A percentile compares a stretch with the other conserved stretches of the same genome.
Conservation (phyloP, 2,329 filamentous ascomycete species). For the Penicillium paneum region DNA sequence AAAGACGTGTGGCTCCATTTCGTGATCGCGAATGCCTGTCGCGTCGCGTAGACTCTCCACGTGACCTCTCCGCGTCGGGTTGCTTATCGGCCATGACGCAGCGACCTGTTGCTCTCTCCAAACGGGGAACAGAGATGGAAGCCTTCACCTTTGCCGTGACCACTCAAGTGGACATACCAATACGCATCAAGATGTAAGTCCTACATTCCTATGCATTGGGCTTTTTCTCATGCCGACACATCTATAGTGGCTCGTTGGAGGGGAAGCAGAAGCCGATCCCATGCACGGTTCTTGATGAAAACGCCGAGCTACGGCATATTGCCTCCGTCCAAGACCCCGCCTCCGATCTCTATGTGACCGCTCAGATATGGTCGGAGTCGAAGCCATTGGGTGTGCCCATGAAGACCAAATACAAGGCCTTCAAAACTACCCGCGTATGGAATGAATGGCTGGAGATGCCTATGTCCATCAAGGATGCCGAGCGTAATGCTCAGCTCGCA, state of each 20-base stretch:
- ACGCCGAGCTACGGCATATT: conserved; percentile 77
- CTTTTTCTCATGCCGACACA: conserved; percentile 4
- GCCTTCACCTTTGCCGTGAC: conserved; percentile 94
- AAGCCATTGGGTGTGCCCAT: conserved; percentile 90
- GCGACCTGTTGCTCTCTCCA: not conserved
- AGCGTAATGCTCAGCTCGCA: conserved; percentile 76
- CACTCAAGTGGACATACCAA: conserved; percentile 71
- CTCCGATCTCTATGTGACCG: conserved; percentile 90
- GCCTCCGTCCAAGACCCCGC: conserved; percentile 78
- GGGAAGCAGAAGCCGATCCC: conserved; percentile 72
- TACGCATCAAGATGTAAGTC: conserved; percentile 62
- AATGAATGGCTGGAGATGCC: conserved; percentile 95
- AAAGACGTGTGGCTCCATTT: not conserved
- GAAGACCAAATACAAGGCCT: conserved; percentile 89
- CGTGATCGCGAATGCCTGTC: not conserved
- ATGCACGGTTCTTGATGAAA: conserved; percentile 73
- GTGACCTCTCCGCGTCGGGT: conserved; percentile 9
- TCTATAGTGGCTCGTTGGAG: conserved; percentile 66
- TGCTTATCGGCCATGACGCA: conserved; percentile 12
- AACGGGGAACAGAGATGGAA: conserved; percentile 61
- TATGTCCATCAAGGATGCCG: conserved; percentile 76
- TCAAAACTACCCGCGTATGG: conserved; percentile 72
- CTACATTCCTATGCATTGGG: not conserved
- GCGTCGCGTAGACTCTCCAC: conserved; percentile 13
- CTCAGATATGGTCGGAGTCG: conserved; percentile 91